A percentile compares a stretch with the other conserved stretches of the same genome.
Evolutionary conservation across 1,284 basidiomycete genomes (phyloP).

Genomic region (Termitomyces sp.): DNA sequence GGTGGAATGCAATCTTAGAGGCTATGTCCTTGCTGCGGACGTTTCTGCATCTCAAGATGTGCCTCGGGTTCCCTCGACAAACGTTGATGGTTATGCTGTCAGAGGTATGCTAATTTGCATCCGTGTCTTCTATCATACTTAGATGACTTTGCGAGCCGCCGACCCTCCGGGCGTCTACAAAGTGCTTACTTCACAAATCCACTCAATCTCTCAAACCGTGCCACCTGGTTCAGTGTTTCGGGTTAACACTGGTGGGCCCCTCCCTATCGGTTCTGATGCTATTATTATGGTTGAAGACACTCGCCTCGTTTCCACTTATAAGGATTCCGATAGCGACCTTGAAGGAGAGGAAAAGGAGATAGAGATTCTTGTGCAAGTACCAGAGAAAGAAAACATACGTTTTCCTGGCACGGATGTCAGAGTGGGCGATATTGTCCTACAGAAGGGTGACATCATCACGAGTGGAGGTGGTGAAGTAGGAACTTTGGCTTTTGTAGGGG

Average conservation of each 20-base stretch:
- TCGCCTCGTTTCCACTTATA: slow-evolving; percentile 49
- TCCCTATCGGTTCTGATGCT: slow-evolving; percentile 71
- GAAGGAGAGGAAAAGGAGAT: slow-evolving; percentile 67
- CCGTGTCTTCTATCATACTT: not conserved
- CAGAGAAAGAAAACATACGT: slow-evolving; percentile 69
- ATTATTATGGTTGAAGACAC: slow-evolving; percentile 94
- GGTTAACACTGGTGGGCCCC: slow-evolving; percentile 74
- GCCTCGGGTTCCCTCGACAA: slow-evolving; percentile 65
- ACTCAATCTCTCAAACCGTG: slow-evolving; percentile 34
- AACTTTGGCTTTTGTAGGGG: slow-evolving; percentile 75
- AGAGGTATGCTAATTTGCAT: slow-evolving; percentile 41
- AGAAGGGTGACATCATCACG: slow-evolving; percentile 55
- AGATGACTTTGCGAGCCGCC: slow-evolving; percentile 36
- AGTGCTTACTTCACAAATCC: slow-evolving; percentile 61
- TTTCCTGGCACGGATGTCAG: slow-evolving; percentile 70
- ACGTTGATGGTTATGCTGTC: slow-evolving; percentile 85
- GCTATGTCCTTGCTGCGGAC: slow-evolving; percentile 73
- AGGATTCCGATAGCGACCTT: slow-evolving; percentile 36
- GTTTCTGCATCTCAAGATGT: slow-evolving; percentile 61
- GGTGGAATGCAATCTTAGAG: slow-evolving; percentile 54
- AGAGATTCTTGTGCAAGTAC: slow-evolving; percentile 59
- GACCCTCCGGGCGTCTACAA: slow-evolving; percentile 61
- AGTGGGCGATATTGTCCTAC: slow-evolving; percentile 63
- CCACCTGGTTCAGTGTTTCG: slow-evolving; percentile 59
- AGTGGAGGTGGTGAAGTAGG: slow-evolving; percentile 82